Evolutionary conservation across 371 early-diverging fungal species (phyloP).

Genomic region (Mucor velutinosus): DNA sequence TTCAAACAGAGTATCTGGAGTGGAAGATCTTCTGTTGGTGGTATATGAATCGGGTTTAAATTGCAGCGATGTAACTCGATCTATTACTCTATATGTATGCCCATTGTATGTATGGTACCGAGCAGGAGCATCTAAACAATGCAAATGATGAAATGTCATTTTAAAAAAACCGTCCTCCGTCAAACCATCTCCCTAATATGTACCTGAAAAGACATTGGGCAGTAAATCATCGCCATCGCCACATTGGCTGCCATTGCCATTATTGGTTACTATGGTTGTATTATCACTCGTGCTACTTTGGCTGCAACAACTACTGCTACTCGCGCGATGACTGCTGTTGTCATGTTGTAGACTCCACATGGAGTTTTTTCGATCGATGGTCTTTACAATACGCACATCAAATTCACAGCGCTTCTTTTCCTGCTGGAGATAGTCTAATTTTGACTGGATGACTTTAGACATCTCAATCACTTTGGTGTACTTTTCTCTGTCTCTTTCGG

Average conservation of each 20-base stretch:
- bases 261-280: not conserved
- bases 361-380: constrained; percentile 2
- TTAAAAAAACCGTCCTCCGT: not conserved
- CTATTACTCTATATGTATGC: constrained; percentile 11
- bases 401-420: not conserved
- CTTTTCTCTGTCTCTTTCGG: constrained; percentile 18
- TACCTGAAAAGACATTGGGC: constrained; percentile 10
- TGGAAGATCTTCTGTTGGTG: constrained; percentile 6
- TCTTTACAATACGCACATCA: not conserved
- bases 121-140: not conserved
- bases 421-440: constrained; percentile 16
- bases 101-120: constrained; percentile 16
- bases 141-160: not conserved
- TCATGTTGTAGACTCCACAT: constrained; percentile 2
- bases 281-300: not conserved
- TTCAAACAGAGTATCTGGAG: not conserved
- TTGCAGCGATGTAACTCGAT: constrained; percentile 12
- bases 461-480: constrained; percentile 30
- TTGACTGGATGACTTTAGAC: constrained; percentile 17
- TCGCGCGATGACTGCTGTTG: not conserved
- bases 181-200: not conserved
- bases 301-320: not conserved
- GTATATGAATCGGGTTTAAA: not conserved
- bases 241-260: not conserved
- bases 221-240: constrained; percentile 1